These are phyloP conservation scores for Populus tomentosa DNA, from an alignment of 441 rosid genomes.

Conservation along the genomic window DNA sequence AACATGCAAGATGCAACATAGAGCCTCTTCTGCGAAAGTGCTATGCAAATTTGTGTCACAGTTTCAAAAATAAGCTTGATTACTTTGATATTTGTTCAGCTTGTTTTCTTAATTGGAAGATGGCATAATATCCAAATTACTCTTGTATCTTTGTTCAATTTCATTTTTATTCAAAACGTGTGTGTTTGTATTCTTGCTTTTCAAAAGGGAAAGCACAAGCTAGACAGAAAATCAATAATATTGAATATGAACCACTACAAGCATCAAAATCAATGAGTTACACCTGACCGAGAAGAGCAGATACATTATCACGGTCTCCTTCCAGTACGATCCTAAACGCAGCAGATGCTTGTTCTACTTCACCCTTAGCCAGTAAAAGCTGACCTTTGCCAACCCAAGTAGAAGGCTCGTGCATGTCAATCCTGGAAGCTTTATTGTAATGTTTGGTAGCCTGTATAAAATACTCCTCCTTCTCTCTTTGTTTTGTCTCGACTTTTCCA, in stretches of 20 bases:
- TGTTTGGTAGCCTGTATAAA: constrained; percentile 82
- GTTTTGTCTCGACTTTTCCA: constrained; percentile 86
- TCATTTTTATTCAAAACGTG: too few relatives aligned
- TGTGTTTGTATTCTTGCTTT: too few relatives aligned
- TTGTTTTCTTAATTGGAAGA: too few relatives aligned
- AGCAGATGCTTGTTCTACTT: constrained; percentile 81
- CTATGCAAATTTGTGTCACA: too few relatives aligned
- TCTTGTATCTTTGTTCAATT: too few relatives aligned
- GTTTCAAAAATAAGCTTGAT: too few relatives aligned
- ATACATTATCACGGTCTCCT: constrained; percentile 72
- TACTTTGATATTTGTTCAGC: too few relatives aligned
- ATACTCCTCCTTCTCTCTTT: constrained; percentile 89
- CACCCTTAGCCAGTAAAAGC: constrained; percentile 96
- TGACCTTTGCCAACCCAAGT: constrained; percentile 99
- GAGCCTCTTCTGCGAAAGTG: too few relatives aligned
- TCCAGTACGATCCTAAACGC: constrained; percentile 87
- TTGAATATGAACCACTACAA: not conserved
- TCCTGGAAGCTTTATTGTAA: constrained; percentile 92
- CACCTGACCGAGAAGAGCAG: constrained; percentile 99
- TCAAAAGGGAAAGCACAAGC: not conserved
- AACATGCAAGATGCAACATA: too few relatives aligned
- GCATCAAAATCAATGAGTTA: not conserved
- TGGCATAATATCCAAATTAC: too few relatives aligned
- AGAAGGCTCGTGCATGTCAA: constrained; percentile 97
- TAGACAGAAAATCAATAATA: not conserved